Base-by-base conservation (phyloP, 805 yeast genomes). In the Yamadazyma laniorum region DNA sequence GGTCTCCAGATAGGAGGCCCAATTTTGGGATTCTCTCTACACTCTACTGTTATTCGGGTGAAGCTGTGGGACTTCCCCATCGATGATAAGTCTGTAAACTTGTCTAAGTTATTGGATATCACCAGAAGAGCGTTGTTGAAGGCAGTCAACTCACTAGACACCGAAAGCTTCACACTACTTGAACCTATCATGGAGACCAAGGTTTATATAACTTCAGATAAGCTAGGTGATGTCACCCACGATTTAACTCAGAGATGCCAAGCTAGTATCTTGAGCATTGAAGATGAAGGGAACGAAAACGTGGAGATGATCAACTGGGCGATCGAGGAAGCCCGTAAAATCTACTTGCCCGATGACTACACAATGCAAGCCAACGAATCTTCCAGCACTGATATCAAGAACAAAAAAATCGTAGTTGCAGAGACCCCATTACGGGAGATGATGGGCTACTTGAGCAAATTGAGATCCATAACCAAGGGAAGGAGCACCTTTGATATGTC, bases 391-490 rank as follows among this genome's bases (percentile, higher is more conserved):
- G 56, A 50, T n/a, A 44, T 63, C 34, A 53, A 44, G 28, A 64
- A 63, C 43, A 79, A 69, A 46, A 76, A 86, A 60, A 61, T 74
- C 6, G 76, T 93, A 23, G 66, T 66, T n/a, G 96, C 96, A 0
- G 76, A 74, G 35, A 90, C 89, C 0, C 97, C 99, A 3, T 66
- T 93, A 54, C 74, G 82, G 43, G 95, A 84, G 44, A 89, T 93
- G 96, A 76, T 89, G 33, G 96, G 97, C 0, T 93, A 93, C 57
- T 70, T 88, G 42, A 78, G 81, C 8, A 77, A 76, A 44, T 65
- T 93, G 32, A 65, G 98, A 50, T 82, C 93, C 25, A 65, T 89
- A 49, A 90, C 97, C 0, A 89, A 88, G 53, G 99, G 99, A 1
- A 72, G 95, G 29, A 95, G 90, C 2, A 75, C 80, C 2, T 89